Evolutionary conservation across 768 basidiomycete genomes (phyloP), one percentile per base, ranked within the genome.

Genomic region (Symmetrospora coprosmae): DNA sequence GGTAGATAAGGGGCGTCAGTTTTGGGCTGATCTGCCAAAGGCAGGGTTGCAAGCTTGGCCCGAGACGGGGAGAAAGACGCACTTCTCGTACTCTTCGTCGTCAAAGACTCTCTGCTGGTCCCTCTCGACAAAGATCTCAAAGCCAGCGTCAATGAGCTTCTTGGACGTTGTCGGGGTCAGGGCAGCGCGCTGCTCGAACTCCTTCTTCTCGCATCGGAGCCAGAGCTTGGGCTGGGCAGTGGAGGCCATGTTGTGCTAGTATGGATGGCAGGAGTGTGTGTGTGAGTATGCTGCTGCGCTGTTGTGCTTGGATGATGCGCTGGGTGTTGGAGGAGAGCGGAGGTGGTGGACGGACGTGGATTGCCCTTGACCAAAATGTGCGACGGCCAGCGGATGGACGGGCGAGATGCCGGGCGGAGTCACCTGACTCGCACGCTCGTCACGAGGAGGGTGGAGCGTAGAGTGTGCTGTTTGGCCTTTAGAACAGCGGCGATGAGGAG

Each of bases 161-260:
- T 86, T 87, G 66, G 91, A 82, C 0, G 87, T 91, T 23, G 85
- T 83, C 2, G 94, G 94, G 11, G 90, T 92, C 65, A 97, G 77
- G 7, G 91, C 91, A 28, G 90, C 82, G 46, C 94, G 86, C 58
- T 82, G 82, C 74, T 99, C 94, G 65, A 91, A 90, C 64, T 82
- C 80, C 73, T 97, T 99, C 72, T 83, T 94, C 77, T 99, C 94
- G 76, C 90, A 94, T 66, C 94, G 83, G 40, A 99, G 80, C 92
- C 92, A 99, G 67, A 99, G 59, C 58, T 27, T 33, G 25, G 37
- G 52, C 38, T 35, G 33, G 4, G 49, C 33, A 34, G 49, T 50
- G 4, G 49, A 50, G 21, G 49, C 49, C 49, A 50, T 50, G 27
- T 4, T 47, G 45, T 31, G 21, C n/a, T n/a, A n/a, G n/a, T n/a